Evolutionary conservation across 2,329 filamentous ascomycete species (phyloP).

Genomic region (Xylariales sp.): DNA sequence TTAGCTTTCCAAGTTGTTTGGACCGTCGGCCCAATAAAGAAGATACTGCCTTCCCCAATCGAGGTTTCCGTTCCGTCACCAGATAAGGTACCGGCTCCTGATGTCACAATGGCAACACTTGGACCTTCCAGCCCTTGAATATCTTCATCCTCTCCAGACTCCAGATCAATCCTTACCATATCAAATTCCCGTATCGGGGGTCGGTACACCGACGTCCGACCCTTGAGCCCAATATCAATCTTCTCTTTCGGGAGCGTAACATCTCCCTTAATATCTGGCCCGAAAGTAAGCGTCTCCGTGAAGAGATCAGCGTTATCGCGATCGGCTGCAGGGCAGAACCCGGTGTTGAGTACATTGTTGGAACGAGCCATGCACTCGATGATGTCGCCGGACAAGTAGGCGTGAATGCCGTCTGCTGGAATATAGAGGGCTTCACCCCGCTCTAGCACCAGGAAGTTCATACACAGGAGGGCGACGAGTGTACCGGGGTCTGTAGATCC

Average conservation of each 20-base stretch:
- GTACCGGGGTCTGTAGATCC: slow-evolving; percentile 59
- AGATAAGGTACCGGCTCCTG: slow-evolving; percentile 52
- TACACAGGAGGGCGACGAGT: slow-evolving; percentile 65
- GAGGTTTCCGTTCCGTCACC: slow-evolving; percentile 47
- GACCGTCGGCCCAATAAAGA: slow-evolving; percentile 58
- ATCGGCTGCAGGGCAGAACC: slow-evolving; percentile 66
- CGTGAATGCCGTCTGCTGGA: slow-evolving; percentile 69
- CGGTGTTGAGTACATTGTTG: slow-evolving; percentile 71
- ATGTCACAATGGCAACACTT: slow-evolving; percentile 58
- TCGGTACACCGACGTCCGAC: slow-evolving; percentile 59
- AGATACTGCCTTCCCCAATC: slow-evolving; percentile 59
- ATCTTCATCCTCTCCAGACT: slow-evolving; percentile 52
- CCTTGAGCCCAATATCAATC: slow-evolving; percentile 48
- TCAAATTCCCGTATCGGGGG: slow-evolving; percentile 71
- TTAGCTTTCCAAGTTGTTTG: slow-evolving; percentile 25
- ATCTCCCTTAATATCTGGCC: slow-evolving; percentile 53
- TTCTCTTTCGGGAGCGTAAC: slow-evolving; percentile 46
- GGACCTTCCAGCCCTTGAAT: slow-evolving; percentile 54
- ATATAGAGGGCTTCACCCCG: slow-evolving; percentile 67
- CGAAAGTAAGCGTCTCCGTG: slow-evolving; percentile 57
- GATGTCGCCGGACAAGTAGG: slow-evolving; percentile 69
- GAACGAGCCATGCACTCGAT: slow-evolving; percentile 75
- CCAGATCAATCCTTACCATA: slow-evolving; percentile 58
- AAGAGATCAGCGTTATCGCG: slow-evolving; percentile 63
- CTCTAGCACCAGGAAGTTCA: slow-evolving; percentile 67